A percentile compares a stretch with the other conserved stretches of the same genome.
Evolutionary conservation across 2,329 filamentous ascomycete genomes (phyloP).

Genomic region (Cryphonectria japonica): DNA sequence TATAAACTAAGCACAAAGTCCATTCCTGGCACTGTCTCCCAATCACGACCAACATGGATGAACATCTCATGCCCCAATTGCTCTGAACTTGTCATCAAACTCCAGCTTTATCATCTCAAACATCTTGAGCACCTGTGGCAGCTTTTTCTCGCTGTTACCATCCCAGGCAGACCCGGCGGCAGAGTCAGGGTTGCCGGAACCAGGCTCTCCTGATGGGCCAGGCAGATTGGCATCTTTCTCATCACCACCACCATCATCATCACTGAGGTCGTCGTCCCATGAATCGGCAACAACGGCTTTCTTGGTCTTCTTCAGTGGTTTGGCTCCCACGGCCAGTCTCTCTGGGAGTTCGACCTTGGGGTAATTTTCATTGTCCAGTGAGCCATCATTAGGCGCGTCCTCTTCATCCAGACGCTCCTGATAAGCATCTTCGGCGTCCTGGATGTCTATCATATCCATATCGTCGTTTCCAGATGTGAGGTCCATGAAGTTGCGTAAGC

Average conservation of each 20-base stretch:
- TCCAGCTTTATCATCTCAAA: slow-evolving; percentile 61
- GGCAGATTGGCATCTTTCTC: slow-evolving; percentile 24
- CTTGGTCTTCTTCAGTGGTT: slow-evolving; percentile 33
- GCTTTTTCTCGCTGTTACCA: slow-evolving; percentile 45
- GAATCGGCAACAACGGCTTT: slow-evolving; percentile 45
- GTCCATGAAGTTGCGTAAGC: slow-evolving; percentile 60
- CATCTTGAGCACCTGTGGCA: slow-evolving; percentile 61
- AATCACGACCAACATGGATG: neutral
- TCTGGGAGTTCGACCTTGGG: neutral
- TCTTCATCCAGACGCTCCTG: slow-evolving; percentile 49
- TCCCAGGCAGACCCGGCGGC: slow-evolving; percentile 25
- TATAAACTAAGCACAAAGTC: neutral
- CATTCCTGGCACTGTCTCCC: neutral
- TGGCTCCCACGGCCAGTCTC: neutral
- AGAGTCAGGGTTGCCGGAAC: slow-evolving; percentile 20
- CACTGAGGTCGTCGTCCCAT: slow-evolving; percentile 48
- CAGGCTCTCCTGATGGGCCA: slow-evolving; percentile 40
- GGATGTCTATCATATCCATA: slow-evolving; percentile 48
- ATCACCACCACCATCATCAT: slow-evolving; percentile 39
- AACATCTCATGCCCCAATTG: slow-evolving; percentile 57
- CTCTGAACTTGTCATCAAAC: slow-evolving; percentile 67
- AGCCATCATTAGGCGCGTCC: slow-evolving; percentile 30
- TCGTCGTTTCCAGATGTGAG: slow-evolving; percentile 50
- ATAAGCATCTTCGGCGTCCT: slow-evolving; percentile 40
- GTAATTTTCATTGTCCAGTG: neutral